Conservation (phyloP, 805 yeast genomes). For the Peterozyma xylosa region DNA sequence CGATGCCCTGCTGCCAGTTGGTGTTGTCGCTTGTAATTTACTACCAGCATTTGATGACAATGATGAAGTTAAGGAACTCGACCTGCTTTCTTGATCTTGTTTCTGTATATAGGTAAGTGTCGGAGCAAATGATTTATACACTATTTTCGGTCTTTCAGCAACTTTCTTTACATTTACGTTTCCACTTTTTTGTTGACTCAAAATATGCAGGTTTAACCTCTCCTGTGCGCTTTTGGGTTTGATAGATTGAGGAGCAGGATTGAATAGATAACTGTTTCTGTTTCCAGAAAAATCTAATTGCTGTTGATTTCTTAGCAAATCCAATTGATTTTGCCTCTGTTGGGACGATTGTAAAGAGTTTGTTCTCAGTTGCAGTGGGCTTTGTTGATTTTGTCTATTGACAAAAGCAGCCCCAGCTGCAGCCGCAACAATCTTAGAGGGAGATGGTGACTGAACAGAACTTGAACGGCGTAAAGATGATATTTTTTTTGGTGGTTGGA, state of each 20-base stretch:
- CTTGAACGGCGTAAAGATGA: no score
- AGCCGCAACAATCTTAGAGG: conserved; percentile 4
- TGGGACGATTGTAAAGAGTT: conserved; percentile 1
- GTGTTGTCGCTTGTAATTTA: background rate
- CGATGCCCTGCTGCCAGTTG: conserved; percentile 13
- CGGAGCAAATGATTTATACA: conserved; percentile 12
- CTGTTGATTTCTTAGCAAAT: conserved; percentile 1
- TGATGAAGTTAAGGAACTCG: conserved; percentile 1
- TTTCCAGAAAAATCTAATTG: background rate
- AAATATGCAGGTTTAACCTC: conserved; percentile 26
- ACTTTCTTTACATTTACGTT: conserved; percentile 19
- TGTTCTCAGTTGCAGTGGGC: background rate
- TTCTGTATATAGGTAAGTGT: background rate
- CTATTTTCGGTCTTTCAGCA: conserved; percentile 15
- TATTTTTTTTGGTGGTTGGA: no score
- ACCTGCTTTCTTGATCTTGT: no score
- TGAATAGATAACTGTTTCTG: background rate
- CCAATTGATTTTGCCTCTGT: background rate
- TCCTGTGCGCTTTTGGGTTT: conserved; percentile 24
- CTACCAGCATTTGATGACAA: conserved; percentile 1
- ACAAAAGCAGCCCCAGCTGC: conserved; percentile 8
- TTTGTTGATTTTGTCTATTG: background rate
- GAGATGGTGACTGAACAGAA: no score
- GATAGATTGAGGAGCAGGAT: background rate
- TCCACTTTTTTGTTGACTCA: conserved; percentile 22